Conservation (phyloP, 768 basidiomycete genomes). For the Baorangia bicolor region DNA sequence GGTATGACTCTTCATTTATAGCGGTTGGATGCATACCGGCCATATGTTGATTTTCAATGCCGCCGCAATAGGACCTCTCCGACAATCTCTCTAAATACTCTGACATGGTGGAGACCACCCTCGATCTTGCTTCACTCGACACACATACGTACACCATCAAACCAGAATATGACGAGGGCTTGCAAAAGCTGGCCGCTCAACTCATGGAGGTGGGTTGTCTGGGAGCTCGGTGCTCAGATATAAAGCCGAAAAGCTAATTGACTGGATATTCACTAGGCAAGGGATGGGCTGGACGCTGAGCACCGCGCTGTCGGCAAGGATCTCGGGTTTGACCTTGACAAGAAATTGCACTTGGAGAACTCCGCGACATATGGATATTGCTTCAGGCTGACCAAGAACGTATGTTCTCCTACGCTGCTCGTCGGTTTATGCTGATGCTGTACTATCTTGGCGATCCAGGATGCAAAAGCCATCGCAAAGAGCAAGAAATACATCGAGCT, state of each 20-base stretch:
- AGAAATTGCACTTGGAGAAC: conserved; percentile 95
- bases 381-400: conserved; percentile 89
- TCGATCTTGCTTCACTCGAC: conserved; percentile 85
- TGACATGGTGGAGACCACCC: conserved; percentile 95
- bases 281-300: conserved; percentile 82
- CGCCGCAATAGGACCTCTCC: conserved; percentile 53
- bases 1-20: conserved; percentile 37
- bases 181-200: conserved; percentile 66
- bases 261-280: conserved; percentile 38
- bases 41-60: background rate
- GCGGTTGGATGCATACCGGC: background rate
- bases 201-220: conserved; percentile 49
- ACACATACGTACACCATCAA: conserved; percentile 89
- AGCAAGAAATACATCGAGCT: conserved; percentile 79
- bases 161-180: conserved; percentile 80
- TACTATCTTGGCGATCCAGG: conserved; percentile 46
- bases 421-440: background rate
- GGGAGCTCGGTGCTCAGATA: background rate
- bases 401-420: conserved; percentile 35
- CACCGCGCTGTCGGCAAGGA: conserved; percentile 69
- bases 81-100: conserved; percentile 70
- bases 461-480: conserved; percentile 65
- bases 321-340: conserved; percentile 81
- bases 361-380: conserved; percentile 88
- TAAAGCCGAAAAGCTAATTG: background rate